phyloP scores from a whole-genome alignment of 2,329 filamentous ascomycete genomes.

The Fusarium zealandicum region DNA sequence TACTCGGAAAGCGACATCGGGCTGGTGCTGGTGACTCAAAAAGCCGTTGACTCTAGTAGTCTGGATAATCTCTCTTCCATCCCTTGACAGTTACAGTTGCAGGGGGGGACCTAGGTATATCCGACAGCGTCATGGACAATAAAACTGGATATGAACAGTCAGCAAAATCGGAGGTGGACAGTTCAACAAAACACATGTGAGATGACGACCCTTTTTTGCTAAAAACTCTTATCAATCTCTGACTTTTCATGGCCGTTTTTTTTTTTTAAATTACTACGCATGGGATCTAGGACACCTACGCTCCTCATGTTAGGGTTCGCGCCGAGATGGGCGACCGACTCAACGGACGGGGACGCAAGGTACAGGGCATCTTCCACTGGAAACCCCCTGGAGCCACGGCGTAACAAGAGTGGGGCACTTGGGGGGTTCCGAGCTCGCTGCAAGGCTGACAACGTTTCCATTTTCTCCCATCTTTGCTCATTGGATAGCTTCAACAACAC shows the following conservation, averaged over 20 bases:
- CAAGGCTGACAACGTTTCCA: slow-evolving; percentile 28
- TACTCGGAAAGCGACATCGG: slow-evolving; percentile 19
- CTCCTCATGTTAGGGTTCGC: not conserved
- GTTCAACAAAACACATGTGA: not conserved
- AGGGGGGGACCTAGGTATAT: not conserved
- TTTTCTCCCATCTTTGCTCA: slow-evolving; percentile 21
- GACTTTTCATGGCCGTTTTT: not conserved
- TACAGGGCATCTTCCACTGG: not conserved
- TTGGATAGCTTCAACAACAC: slow-evolving; percentile 34
- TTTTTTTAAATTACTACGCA: too few species aligned
- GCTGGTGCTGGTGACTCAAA: slow-evolving; percentile 26
- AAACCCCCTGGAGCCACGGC: not conserved
- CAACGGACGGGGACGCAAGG: not conserved
- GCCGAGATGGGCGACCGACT: not conserved
- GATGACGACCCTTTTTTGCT: not conserved
- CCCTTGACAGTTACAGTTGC: slow-evolving; percentile 3
- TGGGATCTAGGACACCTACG: not conserved
- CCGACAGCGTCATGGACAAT: slow-evolving; percentile 20
- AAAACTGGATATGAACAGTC: not conserved
- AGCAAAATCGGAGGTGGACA: too few species aligned
- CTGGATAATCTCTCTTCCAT: slow-evolving; percentile 35
- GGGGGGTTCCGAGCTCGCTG: slow-evolving; percentile 27
- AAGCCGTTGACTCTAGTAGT: slow-evolving; percentile 5
- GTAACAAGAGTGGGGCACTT: not conserved
- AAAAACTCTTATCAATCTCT: slow-evolving; percentile 12